These are phyloP conservation scores for Arctostaphylos glauca DNA, from an alignment of 148 eudicot genomes.

Conservation along the genomic window DNA sequence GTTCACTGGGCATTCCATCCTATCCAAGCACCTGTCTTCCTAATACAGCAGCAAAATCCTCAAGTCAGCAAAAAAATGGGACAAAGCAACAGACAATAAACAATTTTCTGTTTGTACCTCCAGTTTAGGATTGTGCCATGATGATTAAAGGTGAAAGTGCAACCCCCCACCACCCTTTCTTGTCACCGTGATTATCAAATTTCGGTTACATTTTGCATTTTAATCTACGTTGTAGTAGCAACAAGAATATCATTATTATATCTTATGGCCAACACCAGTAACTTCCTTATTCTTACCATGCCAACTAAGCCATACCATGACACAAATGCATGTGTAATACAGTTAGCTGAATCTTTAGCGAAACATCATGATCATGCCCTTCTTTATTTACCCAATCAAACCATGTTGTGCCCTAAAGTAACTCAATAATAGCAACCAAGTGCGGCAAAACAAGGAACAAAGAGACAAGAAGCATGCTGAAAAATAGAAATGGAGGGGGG, in stretches of 20 bases:
- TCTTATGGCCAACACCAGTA: not conserved
- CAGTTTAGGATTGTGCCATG: not conserved
- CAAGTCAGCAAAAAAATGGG: constrained; percentile 5
- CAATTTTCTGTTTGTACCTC: not conserved
- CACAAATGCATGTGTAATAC: not conserved
- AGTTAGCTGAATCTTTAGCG: not conserved
- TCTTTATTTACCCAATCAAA: not conserved
- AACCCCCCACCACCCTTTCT: not conserved
- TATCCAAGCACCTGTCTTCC: constrained; percentile 28
- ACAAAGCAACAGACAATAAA: not conserved
- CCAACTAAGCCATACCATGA: not conserved
- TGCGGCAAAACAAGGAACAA: not conserved
- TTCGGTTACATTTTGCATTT: not conserved
- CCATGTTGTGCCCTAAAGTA: not conserved
- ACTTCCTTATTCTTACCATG: not conserved
- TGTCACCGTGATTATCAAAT: no score
- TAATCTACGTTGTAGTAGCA: not conserved
- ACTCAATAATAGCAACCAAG: not conserved
- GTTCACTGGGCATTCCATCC: constrained; percentile 27
- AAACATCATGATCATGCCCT: not conserved
- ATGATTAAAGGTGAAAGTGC: not conserved
- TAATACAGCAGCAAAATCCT: constrained; percentile 8
- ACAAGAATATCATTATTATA: not conserved
- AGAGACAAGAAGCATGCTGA: not conserved
- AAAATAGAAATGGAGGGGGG: not conserved